Evolutionary conservation across 495 filamentous ascomycete species (phyloP).

Genomic region (Penicillium soppii): DNA sequence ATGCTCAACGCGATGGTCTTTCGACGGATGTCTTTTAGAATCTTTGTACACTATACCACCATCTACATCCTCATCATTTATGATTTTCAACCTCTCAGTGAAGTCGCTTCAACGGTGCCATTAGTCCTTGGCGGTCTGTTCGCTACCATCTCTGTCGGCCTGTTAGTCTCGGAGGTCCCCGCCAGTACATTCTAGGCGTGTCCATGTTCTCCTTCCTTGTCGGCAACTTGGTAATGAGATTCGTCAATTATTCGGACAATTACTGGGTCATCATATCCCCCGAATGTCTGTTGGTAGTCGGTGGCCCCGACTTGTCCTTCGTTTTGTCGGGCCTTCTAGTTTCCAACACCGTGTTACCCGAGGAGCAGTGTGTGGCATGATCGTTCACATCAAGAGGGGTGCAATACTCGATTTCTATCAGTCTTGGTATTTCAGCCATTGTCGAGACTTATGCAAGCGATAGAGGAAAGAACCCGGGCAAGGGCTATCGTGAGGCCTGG

Average conservation of each 20-base stretch:
- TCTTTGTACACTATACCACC: slow-evolving; percentile 46
- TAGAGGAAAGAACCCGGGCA: slow-evolving; percentile 28
- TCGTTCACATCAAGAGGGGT: slow-evolving; percentile 44
- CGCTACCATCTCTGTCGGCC: slow-evolving; percentile 35
- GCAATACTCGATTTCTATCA: slow-evolving; percentile 49
- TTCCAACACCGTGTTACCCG: slow-evolving; percentile 36
- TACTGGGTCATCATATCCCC: slow-evolving; percentile 42
- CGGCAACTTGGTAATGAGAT: slow-evolving; percentile 30
- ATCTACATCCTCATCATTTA: slow-evolving; percentile 33
- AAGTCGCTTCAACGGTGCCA: slow-evolving; percentile 35
- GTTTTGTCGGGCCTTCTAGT: slow-evolving; percentile 46
- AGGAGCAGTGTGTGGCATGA: slow-evolving; percentile 45
- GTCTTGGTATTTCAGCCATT: slow-evolving; percentile 47
- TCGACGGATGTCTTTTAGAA: slow-evolving; percentile 42
- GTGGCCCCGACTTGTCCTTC: slow-evolving; percentile 50
- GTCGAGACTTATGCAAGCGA: slow-evolving; percentile 33
- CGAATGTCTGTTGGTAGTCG: slow-evolving; percentile 38
- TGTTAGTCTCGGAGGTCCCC: slow-evolving; percentile 32
- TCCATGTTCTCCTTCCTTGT: slow-evolving; percentile 39
- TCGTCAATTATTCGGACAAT: slow-evolving; percentile 19
- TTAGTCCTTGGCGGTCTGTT: slow-evolving; percentile 32
- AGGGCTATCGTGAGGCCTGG: slow-evolving; percentile 32
- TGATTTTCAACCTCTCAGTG: slow-evolving; percentile 24
- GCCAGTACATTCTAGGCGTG: slow-evolving; percentile 43
- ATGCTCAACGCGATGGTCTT: slow-evolving; percentile 34